Percentiles rank a stretch among this genome's conserved stretches.
Conservation (phyloP, 805 yeast genomes). For the Saccharomycopsis sp. region DNA sequence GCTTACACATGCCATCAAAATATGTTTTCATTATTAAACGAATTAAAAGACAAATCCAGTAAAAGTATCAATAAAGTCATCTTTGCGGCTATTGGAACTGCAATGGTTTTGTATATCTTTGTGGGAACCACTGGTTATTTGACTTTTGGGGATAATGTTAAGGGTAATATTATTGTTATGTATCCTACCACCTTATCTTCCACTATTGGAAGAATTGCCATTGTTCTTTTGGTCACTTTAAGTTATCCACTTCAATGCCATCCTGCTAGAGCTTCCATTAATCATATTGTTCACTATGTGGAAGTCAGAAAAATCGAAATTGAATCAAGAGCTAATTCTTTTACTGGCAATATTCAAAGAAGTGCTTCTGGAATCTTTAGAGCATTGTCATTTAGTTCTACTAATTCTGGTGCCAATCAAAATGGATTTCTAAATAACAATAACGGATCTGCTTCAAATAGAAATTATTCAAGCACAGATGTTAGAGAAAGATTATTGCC, state of each 20-base stretch:
- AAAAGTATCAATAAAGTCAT: constrained; percentile 37
- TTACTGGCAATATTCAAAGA: constrained; percentile 11
- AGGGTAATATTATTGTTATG: constrained; percentile 71
- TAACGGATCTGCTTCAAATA: not conserved
- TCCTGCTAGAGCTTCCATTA: constrained; percentile 77
- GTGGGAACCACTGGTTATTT: constrained; percentile 81
- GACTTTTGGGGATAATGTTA: constrained; percentile 73
- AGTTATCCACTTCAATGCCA: constrained; percentile 89
- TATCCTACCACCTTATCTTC: constrained; percentile 58
- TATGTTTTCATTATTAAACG: constrained; percentile 83
- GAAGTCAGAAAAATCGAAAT: constrained; percentile 14
- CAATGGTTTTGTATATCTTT: constrained; percentile 49
- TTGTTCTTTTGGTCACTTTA: constrained; percentile 67
- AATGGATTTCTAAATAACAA: not conserved
- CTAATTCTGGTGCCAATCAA: not conserved
- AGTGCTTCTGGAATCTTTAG: constrained; percentile 15
- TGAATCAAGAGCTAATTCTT: constrained; percentile 16
- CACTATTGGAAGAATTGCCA: constrained; percentile 70
- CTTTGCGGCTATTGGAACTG: constrained; percentile 42
- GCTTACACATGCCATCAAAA: constrained; percentile 96
- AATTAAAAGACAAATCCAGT: constrained; percentile 49
- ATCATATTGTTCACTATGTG: constrained; percentile 54
- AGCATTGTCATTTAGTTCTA: constrained; percentile 10
- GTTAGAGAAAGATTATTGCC: not conserved
- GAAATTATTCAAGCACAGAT: not conserved